Percentiles rank a stretch among this genome's conserved stretches.
Evolutionary conservation across 2,329 filamentous ascomycete species (phyloP).

Genomic region (Penicillium hesseltinei): DNA sequence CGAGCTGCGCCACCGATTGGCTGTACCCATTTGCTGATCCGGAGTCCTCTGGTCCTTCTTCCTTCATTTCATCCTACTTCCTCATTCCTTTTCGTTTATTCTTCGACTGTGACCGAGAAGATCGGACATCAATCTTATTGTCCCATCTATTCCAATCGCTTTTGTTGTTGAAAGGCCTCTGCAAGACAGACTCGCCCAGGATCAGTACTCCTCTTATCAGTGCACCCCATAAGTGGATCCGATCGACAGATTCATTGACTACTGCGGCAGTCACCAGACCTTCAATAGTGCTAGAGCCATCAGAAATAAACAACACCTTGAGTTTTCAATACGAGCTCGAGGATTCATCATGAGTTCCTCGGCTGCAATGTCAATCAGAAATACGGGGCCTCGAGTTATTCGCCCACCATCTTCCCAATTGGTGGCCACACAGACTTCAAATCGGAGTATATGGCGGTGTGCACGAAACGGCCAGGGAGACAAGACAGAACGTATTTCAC

Average conservation of each 20-base stretch:
- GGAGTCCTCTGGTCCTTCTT: neutral
- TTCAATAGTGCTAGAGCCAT: neutral
- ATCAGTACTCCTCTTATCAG: neutral
- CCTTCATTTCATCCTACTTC: neutral
- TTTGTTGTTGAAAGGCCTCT: neutral
- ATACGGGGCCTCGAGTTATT: conserved; percentile 2
- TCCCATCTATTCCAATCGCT: neutral
- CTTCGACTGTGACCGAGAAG: neutral
- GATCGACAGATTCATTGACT: neutral
- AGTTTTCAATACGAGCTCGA: neutral
- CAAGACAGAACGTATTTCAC: conserved; percentile 11
- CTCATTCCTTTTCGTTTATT: neutral
- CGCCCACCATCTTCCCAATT: conserved; percentile 13
- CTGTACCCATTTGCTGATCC: neutral
- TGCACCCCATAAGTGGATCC: neutral
- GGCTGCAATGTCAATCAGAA: conserved; percentile 9
- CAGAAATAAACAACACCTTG: neutral
- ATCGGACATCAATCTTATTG: neutral
- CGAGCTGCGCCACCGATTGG: neutral
- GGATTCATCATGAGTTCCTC: conserved; percentile 18
- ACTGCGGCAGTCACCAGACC: neutral
- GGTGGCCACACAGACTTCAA: conserved; percentile 3
- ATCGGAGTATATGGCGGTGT: conserved; percentile 12
- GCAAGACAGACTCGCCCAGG: neutral
- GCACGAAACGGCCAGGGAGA: conserved; percentile 13